Evolutionary conservation across 2,329 filamentous ascomycete genomes (phyloP).

Genomic region (Scedosporium apiospermum): DNA sequence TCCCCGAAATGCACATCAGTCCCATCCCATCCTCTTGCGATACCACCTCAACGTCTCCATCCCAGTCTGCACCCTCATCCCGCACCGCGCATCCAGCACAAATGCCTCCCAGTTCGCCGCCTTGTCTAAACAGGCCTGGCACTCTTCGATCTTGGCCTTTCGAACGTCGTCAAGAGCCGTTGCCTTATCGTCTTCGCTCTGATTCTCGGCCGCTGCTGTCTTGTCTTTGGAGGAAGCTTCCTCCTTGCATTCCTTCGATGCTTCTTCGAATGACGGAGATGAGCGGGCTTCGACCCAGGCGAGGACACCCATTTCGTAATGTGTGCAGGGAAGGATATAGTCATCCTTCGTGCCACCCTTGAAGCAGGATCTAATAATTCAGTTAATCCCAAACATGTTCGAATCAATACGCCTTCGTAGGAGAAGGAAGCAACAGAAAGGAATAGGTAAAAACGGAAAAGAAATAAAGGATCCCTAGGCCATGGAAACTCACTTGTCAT

Average conservation of each 20-base stretch:
- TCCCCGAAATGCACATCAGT: not conserved
- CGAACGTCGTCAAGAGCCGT: conserved; percentile 27
- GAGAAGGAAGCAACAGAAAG: not conserved
- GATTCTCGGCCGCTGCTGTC: conserved; percentile 13
- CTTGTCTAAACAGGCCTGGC: conserved; percentile 55
- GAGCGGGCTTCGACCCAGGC: conserved; percentile 61
- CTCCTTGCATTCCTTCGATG: not conserved
- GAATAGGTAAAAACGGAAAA: not conserved
- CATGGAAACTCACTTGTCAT: conserved; percentile 45
- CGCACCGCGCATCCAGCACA: conserved; percentile 64
- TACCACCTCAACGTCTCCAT: conserved; percentile 55
- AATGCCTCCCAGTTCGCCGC: conserved; percentile 63
- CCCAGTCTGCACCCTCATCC: conserved; percentile 62
- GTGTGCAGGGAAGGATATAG: conserved; percentile 62
- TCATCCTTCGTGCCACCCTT: conserved; percentile 56
- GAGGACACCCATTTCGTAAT: conserved; percentile 80
- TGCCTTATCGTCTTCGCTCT: conserved; percentile 14
- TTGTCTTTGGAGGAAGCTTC: not conserved
- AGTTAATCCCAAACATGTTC: not conserved
- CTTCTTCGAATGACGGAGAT: conserved; percentile 12
- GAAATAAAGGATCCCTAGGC: not conserved
- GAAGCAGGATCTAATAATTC: conserved; percentile 33
- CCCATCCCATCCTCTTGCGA: conserved; percentile 29
- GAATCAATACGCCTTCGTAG: not conserved
- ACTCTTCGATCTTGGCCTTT: conserved; percentile 46